Evolutionary conservation across 208 protist species (phyloP).

Genomic region (Trypanosoma caninum): DNA sequence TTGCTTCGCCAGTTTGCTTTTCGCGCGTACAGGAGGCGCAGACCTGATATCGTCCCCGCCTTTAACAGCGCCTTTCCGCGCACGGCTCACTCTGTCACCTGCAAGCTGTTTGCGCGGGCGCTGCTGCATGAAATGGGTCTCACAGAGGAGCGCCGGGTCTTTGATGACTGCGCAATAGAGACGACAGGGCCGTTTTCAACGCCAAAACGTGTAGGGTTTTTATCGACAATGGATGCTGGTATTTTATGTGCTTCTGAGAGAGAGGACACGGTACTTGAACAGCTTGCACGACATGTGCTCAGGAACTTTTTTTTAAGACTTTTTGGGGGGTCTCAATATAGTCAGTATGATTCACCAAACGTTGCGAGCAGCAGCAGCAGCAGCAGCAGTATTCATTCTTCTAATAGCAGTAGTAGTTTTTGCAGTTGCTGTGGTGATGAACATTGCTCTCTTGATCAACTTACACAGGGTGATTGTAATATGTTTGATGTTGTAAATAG

Average conservation of each 20-base stretch:
- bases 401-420: no score
- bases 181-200: neutral
- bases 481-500: neutral
- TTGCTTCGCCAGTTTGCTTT: constrained; percentile 21
- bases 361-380: neutral
- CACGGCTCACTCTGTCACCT: neutral
- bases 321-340: neutral
- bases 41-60: constrained; percentile 5
- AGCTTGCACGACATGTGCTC: constrained; percentile 13
- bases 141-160: neutral
- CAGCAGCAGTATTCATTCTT: neutral
- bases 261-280: constrained; percentile 12
- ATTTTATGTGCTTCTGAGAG: neutral
- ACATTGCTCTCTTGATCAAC: no score
- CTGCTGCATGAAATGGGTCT: constrained; percentile 21
- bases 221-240: neutral
- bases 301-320: constrained; percentile 2
- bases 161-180: neutral
- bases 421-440: no score
- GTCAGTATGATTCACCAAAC: neutral
- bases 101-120: constrained; percentile 7
- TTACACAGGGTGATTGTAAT: no score
- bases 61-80: constrained; percentile 22
- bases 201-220: neutral
- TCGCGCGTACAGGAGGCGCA: constrained; percentile 5